Evolutionary conservation across 2,329 filamentous ascomycete species (phyloP), one percentile per base, ranked within the genome.

Genomic region (Neofusicoccum kwambonambiense): DNA sequence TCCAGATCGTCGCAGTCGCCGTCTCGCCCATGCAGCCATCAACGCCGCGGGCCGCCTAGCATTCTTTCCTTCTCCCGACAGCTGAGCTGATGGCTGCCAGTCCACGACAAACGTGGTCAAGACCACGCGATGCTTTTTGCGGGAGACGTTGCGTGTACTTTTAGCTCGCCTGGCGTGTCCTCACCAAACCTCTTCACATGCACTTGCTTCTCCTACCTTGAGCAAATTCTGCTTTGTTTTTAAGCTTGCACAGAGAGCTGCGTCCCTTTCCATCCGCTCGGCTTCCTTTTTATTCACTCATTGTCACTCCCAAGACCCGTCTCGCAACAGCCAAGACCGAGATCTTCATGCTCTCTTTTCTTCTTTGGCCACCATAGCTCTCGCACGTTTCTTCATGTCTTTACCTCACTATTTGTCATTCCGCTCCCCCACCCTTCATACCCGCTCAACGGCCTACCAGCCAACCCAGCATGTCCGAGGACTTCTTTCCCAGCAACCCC

Each of bases 401-500:
- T 52, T 13, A 13, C 31, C 12, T 11, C 22, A 19, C 34, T n/a
- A 35, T 34, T 51, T 34, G 34, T 37, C 50, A 50, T 34, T 31
- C 7, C 17, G 1, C 22, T 37, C 8, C 4, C 50, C 34, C n/a
- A 9, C 22, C 47, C 11, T 4, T n/a, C 27, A 15, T 4, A 7
- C 8, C 19, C 42, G 7, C 15, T 17, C 42, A 45, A 5, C 17
- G 27, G 11, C 22, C 22, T n/a, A 3, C 27, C 27, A 9, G 19
- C 15, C 34, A 2, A 19, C 34, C 64, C 65, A 76, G 58, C 73
- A 75, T 75, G 62, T 76, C 71, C 56, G 76, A 56, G 35, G 76
- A 74, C 68, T 73, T 75, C 22, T 72, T 69, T 1, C 70, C 74
- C 64, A 76, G 68, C 17, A 5, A 70, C 68, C 61, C 73, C 70